phyloP scores from a whole-genome alignment of 1,284 basidiomycete species.

The Golubevia pallescens region DNA sequence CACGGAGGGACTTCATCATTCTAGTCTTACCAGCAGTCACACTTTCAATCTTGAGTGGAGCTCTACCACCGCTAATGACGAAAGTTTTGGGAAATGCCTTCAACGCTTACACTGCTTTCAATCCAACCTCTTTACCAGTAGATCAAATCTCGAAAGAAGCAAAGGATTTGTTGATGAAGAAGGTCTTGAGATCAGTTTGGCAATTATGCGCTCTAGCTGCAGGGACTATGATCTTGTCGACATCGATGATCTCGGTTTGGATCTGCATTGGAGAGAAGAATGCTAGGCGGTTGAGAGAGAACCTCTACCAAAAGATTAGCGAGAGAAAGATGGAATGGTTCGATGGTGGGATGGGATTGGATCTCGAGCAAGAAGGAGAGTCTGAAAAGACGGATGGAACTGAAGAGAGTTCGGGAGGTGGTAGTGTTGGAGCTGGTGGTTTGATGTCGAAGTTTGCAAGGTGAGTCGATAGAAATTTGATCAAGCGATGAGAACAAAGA shows the following conservation, averaged over 20 bases:
- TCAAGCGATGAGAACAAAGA: too few relatives aligned
- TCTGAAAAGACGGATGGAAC: not conserved
- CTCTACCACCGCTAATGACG: constrained; percentile 91
- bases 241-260: constrained; percentile 80
- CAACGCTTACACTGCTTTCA: constrained; percentile 74
- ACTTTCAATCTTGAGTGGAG: constrained; percentile 75
- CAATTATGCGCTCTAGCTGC: constrained; percentile 76
- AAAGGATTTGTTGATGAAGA: constrained; percentile 71
- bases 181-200: constrained; percentile 70
- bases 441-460: constrained; percentile 91
- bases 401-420: not conserved
- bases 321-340: constrained; percentile 73
- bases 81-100: constrained; percentile 84
- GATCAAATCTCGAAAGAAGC: constrained; percentile 66
- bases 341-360: constrained; percentile 41
- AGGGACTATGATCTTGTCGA: constrained; percentile 76
- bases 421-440: constrained; percentile 76
- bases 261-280: constrained; percentile 84
- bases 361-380: not conserved
- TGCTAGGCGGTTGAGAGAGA: constrained; percentile 73
- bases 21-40: constrained; percentile 74
- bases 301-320: constrained; percentile 76
- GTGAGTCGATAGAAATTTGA: constrained; percentile 67
- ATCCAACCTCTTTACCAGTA: constrained; percentile 66
- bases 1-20: constrained; percentile 22